Evolutionary conservation across 2,329 filamentous ascomycete species (phyloP).

Genomic region (Penicillium frequentans): DNA sequence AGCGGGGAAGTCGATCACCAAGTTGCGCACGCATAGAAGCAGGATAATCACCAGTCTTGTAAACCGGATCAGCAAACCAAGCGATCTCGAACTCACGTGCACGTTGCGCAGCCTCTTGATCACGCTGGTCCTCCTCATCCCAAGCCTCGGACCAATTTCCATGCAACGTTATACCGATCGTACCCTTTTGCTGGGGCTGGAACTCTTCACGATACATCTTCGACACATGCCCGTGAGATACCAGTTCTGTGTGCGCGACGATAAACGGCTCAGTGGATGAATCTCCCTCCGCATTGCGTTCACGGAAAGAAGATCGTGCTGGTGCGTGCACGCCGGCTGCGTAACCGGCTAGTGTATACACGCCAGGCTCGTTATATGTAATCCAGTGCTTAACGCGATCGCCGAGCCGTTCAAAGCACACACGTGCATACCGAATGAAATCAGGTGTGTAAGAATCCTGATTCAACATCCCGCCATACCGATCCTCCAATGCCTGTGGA

Average conservation of each 20-base stretch:
- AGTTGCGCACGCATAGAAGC: constrained; percentile 76
- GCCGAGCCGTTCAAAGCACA: constrained; percentile 69
- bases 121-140: constrained; percentile 68
- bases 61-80: constrained; percentile 82
- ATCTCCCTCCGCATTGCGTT: not conserved
- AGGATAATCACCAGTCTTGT: constrained; percentile 68
- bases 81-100: constrained; percentile 79
- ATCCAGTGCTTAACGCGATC: constrained; percentile 80
- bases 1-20: constrained; percentile 70
- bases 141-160: constrained; percentile 74
- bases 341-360: constrained; percentile 74
- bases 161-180: constrained; percentile 80
- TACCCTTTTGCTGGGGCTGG: constrained; percentile 65
- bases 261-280: constrained; percentile 69
- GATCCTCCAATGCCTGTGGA: constrained; percentile 70
- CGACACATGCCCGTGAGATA: constrained; percentile 73
- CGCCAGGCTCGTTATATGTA: constrained; percentile 83
- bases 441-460: constrained; percentile 74
- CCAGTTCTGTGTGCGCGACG: constrained; percentile 72
- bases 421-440: constrained; percentile 73
- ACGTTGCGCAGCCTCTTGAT: constrained; percentile 70
- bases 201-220: constrained; percentile 76
- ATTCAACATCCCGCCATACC: constrained; percentile 75
- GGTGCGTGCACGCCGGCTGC: constrained; percentile 73
- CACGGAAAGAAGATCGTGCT: constrained; percentile 60